A percentile compares a stretch with the other conserved stretches of the same genome.
Evolutionary conservation across 1,284 basidiomycete genomes (phyloP).

Genomic region (Gymnopus androsaceus): DNA sequence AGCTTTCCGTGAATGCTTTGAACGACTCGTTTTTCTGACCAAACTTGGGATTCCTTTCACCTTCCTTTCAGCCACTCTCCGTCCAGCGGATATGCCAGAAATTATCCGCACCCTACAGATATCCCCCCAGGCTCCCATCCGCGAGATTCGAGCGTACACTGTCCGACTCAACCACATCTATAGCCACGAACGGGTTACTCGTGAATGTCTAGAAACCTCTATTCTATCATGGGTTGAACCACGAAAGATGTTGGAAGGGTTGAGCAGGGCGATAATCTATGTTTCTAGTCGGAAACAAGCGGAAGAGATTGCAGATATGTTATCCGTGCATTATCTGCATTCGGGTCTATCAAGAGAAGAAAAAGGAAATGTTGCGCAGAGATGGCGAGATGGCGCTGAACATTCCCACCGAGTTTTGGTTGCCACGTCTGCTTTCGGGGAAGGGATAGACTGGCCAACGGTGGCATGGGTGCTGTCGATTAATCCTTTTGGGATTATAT

Average conservation of each 20-base stretch:
- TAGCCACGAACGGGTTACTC: background rate
- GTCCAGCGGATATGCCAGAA: background rate
- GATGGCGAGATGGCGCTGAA: background rate
- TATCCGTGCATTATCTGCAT: background rate
- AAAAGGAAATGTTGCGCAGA: background rate
- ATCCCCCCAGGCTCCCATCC: background rate
- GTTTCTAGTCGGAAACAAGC: background rate
- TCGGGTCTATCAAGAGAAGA: background rate
- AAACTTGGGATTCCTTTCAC: background rate
- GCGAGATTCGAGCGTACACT: background rate
- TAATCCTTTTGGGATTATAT: background rate
- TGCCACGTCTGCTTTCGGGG: background rate
- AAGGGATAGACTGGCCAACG: background rate
- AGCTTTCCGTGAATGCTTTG: background rate
- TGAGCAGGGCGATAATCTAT: background rate
- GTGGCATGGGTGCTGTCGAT: background rate
- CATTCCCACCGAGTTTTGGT: background rate
- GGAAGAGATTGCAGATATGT: background rate
- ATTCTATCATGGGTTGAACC: background rate
- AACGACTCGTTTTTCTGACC: background rate
- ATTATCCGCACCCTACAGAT: background rate
- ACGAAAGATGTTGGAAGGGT: background rate
- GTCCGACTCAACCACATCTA: background rate
- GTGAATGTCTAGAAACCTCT: background rate
- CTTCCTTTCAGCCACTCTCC: background rate